These are phyloP conservation scores for Fraxinus sp. DNA, from an alignment of 305 asterid species.

Conservation along the genomic window DNA sequence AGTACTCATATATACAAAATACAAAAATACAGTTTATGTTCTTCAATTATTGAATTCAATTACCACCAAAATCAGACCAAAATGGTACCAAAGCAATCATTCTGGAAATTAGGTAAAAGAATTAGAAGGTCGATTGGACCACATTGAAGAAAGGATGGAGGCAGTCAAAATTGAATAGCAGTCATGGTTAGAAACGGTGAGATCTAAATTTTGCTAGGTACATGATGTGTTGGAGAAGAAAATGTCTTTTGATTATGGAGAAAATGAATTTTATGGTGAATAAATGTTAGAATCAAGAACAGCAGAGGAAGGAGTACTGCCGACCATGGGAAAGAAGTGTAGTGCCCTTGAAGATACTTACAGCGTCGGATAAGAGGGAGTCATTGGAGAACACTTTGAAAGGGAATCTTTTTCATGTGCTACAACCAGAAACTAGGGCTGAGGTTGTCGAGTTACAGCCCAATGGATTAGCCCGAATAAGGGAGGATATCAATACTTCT, in stretches of 20 bases:
- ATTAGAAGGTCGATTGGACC: not conserved
- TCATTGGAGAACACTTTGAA: not conserved
- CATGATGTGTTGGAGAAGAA: not conserved
- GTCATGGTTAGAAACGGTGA: not conserved
- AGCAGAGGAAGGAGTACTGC: not conserved
- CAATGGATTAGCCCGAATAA: not conserved
- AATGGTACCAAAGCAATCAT: not conserved
- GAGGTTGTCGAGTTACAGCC: not conserved
- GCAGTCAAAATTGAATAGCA: not conserved
- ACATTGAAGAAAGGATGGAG: not conserved
- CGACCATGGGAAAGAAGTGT: not conserved
- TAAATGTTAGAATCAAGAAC: not conserved
- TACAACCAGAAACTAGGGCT: not conserved
- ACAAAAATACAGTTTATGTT: not conserved
- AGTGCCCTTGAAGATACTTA: not conserved
- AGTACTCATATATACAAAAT: not conserved
- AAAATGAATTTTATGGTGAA: not conserved
- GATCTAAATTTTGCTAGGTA: not conserved
- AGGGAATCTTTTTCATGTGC: not conserved
- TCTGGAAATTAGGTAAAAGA: not conserved
- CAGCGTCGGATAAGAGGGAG: not conserved
- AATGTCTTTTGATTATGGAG: no score
- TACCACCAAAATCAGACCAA: not conserved
- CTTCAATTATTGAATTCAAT: not conserved
- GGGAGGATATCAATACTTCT: not conserved